Conservation (phyloP, 2,329 filamentous ascomycete species). For the Colletotrichum sp. region DNA sequence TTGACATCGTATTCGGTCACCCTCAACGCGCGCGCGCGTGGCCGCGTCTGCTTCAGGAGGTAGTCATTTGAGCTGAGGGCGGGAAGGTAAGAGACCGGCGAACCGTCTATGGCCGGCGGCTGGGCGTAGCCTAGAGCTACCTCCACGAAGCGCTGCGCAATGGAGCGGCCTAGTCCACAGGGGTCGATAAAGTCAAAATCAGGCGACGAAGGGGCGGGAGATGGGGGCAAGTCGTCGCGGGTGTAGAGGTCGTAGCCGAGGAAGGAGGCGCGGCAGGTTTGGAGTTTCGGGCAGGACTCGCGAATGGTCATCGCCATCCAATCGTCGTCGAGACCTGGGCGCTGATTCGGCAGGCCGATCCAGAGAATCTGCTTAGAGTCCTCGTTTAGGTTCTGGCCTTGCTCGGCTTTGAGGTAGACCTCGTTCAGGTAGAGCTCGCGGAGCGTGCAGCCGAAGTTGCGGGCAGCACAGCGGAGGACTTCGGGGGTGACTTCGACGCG, state of each 20-base stretch:
- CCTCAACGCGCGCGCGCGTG: constrained; percentile 19
- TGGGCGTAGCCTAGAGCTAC: constrained; percentile 46
- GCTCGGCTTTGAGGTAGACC: constrained; percentile 48
- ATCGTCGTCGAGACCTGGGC: constrained; percentile 36
- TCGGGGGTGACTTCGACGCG: constrained; percentile 42
- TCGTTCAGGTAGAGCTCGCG: constrained; percentile 51
- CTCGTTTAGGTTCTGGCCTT: constrained; percentile 35
- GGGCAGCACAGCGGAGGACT: constrained; percentile 36
- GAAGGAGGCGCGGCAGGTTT: constrained; percentile 47
- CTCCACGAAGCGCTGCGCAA: constrained; percentile 53
- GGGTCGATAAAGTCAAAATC: constrained; percentile 49
- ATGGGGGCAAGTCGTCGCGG: constrained; percentile 30
- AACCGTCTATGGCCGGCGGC: constrained; percentile 34
- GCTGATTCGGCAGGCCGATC: constrained; percentile 49
- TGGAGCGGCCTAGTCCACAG: constrained; percentile 40
- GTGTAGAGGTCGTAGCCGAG: constrained; percentile 49
- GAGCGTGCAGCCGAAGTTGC: constrained; percentile 42
- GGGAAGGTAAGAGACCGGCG: constrained; percentile 13
- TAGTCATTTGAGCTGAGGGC: constrained; percentile 21
- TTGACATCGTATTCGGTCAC: constrained; percentile 40
- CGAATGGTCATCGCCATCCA: constrained; percentile 51
- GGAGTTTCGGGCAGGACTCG: constrained; percentile 36
- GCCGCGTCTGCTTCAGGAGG: constrained; percentile 29
- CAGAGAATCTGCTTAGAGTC: constrained; percentile 43
- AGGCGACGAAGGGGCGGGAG: constrained; percentile 11